phyloP scores from a whole-genome alignment of 2,329 filamentous ascomycete genomes.

The Penicillium nordicum region DNA sequence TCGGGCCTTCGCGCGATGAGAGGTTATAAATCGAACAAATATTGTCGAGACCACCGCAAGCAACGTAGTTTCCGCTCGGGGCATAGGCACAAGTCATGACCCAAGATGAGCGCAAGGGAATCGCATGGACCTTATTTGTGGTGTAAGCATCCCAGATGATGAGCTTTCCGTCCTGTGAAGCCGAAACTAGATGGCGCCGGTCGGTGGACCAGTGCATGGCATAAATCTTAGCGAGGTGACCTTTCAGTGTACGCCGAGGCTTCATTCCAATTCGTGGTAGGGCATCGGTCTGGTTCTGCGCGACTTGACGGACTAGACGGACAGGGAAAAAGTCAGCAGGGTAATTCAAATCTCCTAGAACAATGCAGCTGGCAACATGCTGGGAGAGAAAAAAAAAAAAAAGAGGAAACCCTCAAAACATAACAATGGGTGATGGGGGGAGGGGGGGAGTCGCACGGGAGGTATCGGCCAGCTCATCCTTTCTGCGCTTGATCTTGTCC shows the following conservation, averaged over 20 bases:
- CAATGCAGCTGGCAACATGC: neutral
- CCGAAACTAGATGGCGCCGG: constrained; percentile 91
- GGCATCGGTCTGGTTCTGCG: constrained; percentile 85
- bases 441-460: constrained; percentile 67
- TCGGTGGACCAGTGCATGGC: constrained; percentile 99
- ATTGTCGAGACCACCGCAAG: constrained; percentile 97
- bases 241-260: constrained; percentile 93
- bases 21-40: constrained; percentile 99
- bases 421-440: constrained; percentile 11
- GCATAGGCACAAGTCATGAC: constrained; percentile 99
- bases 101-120: constrained; percentile 95
- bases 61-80: constrained; percentile 95
- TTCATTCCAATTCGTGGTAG: constrained; percentile 96
- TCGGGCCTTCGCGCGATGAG: constrained; percentile 94
- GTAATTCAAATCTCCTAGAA: neutral
- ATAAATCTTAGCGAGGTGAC: constrained; percentile 98
- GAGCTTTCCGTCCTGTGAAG: constrained; percentile 97
- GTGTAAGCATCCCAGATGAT: constrained; percentile 99
- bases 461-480: constrained; percentile 98
- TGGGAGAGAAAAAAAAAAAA: neutral
- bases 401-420: neutral
- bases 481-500: constrained; percentile 99
- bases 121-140: constrained; percentile 98
- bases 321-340: constrained; percentile 24
- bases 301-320: constrained; percentile 77